Base-by-base conservation (phyloP, 2,329 filamentous ascomycete genomes). In the Xylariomycetidae sp. region DNA sequence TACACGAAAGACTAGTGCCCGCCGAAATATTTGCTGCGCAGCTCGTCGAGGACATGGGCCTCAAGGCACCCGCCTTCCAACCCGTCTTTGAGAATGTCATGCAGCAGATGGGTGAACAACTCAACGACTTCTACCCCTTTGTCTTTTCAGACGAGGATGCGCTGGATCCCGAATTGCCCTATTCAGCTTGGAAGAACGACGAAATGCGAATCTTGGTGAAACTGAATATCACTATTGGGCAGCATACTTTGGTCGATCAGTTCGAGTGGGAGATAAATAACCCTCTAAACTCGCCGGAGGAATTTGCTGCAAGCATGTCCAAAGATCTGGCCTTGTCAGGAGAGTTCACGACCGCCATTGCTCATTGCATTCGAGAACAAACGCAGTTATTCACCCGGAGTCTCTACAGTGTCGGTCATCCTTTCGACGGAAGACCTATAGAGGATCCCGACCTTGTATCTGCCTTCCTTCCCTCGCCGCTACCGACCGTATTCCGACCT, bases 261-360 rank as follows among this genome's bases (percentile, higher is more conserved):
- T 97, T 98, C 42, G 92, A 98, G 62, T 98, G 92, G 92, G 92
- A 98, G 50, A 88, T 97, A 57, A 97, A 97, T 62, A 94, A 95
- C 57, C 85, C 89, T 0, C 67, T 83, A 34, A 98, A 98, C 59
- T 94, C 85, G 0, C 88, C 92, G 3, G 92, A 98, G 62, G 88
- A 94, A 37, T 98, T 98, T 58, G 92, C 92, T 16, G 70, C 77
- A 41, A 82, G 82, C 56, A 94, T 97, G 87, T 81, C 89, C 1
- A 78, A 80, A 38, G 92, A 98, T 53, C 72, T 98, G 16, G 89
- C 89, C 4, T 73, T 98, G 13, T 88, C 87, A 1, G 92, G 92
- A 44, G 92, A 98, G 59, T 98, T 98, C 53, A 89, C 88, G 3
- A 98, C 92, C 0, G 90, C 92, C 6, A 97, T 98, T 57, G 92